Evolutionary conservation across 140 eudicot species (phyloP), one percentile per base, ranked within the genome.

Genomic region (Oenanthe javanica): DNA sequence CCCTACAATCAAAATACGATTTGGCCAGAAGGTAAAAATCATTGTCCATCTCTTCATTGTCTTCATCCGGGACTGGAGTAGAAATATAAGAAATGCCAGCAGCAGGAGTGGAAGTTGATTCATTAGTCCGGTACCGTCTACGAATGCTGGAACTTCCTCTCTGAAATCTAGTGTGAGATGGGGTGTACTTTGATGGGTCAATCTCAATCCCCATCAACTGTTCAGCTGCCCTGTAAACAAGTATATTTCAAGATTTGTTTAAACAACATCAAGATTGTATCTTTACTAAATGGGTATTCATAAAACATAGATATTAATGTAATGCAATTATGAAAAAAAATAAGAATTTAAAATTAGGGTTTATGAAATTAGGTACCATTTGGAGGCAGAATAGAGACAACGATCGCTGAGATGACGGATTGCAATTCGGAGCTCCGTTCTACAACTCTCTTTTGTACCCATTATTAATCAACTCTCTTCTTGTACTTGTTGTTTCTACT

Each of bases 181-280:
- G 93, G 9, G 98, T 90, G 77, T 86, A 84, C 91, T 93, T 96
- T 11, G 90, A 82, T 16, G 98, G 98, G 83, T 96, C 99, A 86
- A 93, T 96, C 83, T 96, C 99, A 40, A 96, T 96, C 1, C 98
- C 99, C 85, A 96, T 89, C 77, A 96, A 85, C 79, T 93, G 98
- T 76, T 96, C 99, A 71, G 98, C 97, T 81, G 99, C 97, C 98
- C 99, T 94, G 80, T 54, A 76, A 11, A 77, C 18, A 3, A 38
- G 43, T n/a, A 46, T 52, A 19, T 42, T n/a, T 57, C 55, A 80
- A 72, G 36, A 83, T 16, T 75, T n/a, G 79, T 27, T 59, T 47
- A 76, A 21, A 21, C 16, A 81, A 36, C 69, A 72, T 78, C 84
- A 78, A 66, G 76, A 18, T 40, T 46, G 47, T 27, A 72, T 47